phyloP scores from a whole-genome alignment of 179 eudicot genomes.

The Camellia oleifera region DNA sequence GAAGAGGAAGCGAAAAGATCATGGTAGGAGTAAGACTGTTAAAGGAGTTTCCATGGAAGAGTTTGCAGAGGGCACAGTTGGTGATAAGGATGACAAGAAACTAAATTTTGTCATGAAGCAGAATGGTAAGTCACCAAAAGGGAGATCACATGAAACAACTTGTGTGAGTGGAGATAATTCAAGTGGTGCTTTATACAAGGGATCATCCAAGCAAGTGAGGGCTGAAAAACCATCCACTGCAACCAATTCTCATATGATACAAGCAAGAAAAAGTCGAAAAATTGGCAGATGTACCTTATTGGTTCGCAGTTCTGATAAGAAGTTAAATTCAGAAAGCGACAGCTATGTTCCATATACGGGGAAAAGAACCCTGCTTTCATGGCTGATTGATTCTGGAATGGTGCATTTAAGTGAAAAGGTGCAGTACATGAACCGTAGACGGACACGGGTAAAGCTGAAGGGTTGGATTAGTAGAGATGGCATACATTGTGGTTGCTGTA shows the following conservation, averaged over 20 bases:
- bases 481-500: conserved; percentile 90
- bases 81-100: conserved; percentile 52
- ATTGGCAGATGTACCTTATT: conserved; percentile 85
- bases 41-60: conserved; percentile 32
- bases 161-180: conserved; percentile 38
- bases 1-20: conserved; percentile 72
- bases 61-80: conserved; percentile 44
- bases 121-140: conserved; percentile 39
- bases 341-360: conserved; percentile 71
- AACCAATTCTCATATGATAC: conserved; percentile 33
- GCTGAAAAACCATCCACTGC: conserved; percentile 28
- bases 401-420: conserved; percentile 74
- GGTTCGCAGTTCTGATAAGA: conserved; percentile 65
- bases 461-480: conserved; percentile 94
- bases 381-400: conserved; percentile 79
- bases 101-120: conserved; percentile 45
- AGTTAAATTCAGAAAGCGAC: conserved; percentile 48
- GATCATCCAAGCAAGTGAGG: conserved; percentile 18
- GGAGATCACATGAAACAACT: conserved; percentile 37
- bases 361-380: conserved; percentile 78
- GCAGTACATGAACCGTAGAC: conserved; percentile 75
- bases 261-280: conserved; percentile 59
- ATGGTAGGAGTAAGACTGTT: conserved; percentile 33
- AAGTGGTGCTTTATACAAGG: neutral
- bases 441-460: conserved; percentile 65